Evolutionary conservation across 805 yeast species (phyloP).

Genomic region (Cyberlindnera amylophila): DNA sequence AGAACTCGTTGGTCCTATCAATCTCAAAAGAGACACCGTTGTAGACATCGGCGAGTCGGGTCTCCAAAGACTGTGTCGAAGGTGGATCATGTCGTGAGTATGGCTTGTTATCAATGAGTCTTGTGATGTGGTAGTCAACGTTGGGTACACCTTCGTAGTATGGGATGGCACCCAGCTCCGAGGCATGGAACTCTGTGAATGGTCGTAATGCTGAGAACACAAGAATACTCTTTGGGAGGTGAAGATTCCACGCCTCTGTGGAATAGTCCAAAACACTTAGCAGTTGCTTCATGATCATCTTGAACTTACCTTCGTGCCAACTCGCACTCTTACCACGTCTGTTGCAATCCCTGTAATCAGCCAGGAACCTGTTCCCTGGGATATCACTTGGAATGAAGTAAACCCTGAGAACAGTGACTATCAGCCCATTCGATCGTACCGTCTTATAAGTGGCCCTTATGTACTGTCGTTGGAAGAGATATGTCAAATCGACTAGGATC

Average conservation of each 20-base stretch:
- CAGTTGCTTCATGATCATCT: slow-evolving; percentile 33
- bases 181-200: slow-evolving; percentile 17
- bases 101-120: slow-evolving; percentile 31
- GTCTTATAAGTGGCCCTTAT: slow-evolving; percentile 42
- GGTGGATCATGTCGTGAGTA: background rate
- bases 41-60: slow-evolving; percentile 16
- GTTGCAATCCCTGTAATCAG: slow-evolving; percentile 32
- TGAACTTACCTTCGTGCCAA: slow-evolving; percentile 35
- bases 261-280: slow-evolving; percentile 42
- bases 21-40: slow-evolving; percentile 11
- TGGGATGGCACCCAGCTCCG: slow-evolving; percentile 13
- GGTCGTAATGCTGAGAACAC: slow-evolving; percentile 20
- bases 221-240: slow-evolving; percentile 3
- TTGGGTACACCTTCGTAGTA: slow-evolving; percentile 9
- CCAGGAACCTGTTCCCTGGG: slow-evolving; percentile 30
- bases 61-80: slow-evolving; percentile 10
- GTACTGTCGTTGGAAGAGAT: slow-evolving; percentile 36
- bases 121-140: slow-evolving; percentile 30
- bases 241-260: slow-evolving; percentile 32
- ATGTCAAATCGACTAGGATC: slow-evolving; percentile 37
- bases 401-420: slow-evolving; percentile 37
- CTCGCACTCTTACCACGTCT: slow-evolving; percentile 32
- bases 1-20: slow-evolving; percentile 11
- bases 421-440: slow-evolving; percentile 8
- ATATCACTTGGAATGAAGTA: slow-evolving; percentile 47